Percentiles rank a stretch among this genome's conserved stretches.
Conservation (phyloP, 208 protist genomes). For the Trypanosoma avium region DNA sequence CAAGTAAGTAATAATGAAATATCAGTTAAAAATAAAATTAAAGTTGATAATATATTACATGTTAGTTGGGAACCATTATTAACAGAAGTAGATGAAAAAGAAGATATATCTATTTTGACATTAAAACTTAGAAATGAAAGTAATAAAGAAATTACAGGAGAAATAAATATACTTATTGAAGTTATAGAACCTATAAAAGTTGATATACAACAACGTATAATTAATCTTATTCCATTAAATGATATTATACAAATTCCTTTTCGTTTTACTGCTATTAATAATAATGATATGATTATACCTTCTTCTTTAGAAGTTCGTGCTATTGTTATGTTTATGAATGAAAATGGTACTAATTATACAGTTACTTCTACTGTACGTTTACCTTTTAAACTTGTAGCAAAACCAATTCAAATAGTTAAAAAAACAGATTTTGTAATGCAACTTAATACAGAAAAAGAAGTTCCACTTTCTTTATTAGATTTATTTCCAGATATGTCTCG, state of each 20-base stretch:
- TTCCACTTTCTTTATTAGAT: slow-evolving; percentile 61
- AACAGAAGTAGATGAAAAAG: not conserved
- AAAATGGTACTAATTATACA: slow-evolving; percentile 35
- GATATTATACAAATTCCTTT: slow-evolving; percentile 42
- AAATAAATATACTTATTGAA: slow-evolving; percentile 48
- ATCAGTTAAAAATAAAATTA: slow-evolving; percentile 23
- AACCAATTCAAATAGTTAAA: slow-evolving; percentile 67
- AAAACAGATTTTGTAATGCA: slow-evolving; percentile 78
- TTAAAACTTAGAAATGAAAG: slow-evolving; percentile 14
- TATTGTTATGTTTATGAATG: slow-evolving; percentile 46
- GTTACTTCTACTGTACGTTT: slow-evolving; percentile 34
- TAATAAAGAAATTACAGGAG: not conserved
- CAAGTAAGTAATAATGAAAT: slow-evolving; percentile 13
- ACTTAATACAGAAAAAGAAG: slow-evolving; percentile 84
- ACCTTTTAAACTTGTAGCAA: slow-evolving; percentile 70
- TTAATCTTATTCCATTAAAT: slow-evolving; percentile 33
- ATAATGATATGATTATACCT: slow-evolving; percentile 65
- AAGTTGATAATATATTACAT: slow-evolving; percentile 22
- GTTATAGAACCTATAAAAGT: slow-evolving; percentile 49
- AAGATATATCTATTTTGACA: not conserved
- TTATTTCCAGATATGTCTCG: slow-evolving; percentile 86
- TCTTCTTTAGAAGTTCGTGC: slow-evolving; percentile 65
- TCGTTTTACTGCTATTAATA: slow-evolving; percentile 29
- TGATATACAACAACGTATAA: slow-evolving; percentile 18
- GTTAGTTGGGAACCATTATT: slow-evolving; percentile 1